These are phyloP conservation scores for Turnera subulata DNA, from an alignment of 345 rosid species.

Conservation along the genomic window DNA sequence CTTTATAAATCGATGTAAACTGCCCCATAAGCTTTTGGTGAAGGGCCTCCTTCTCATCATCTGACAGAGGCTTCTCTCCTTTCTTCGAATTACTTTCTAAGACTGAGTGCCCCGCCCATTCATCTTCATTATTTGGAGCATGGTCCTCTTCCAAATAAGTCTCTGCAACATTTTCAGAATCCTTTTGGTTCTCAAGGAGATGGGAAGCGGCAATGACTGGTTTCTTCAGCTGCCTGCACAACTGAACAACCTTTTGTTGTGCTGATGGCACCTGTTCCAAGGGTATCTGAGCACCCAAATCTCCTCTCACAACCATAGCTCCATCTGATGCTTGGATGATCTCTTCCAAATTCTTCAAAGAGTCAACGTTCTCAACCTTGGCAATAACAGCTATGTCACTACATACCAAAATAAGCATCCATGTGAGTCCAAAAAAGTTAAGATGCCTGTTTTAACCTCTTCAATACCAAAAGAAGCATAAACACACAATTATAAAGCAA, in stretches of 20 bases:
- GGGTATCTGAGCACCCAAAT: conserved; percentile 97
- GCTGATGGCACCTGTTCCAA: conserved; percentile 98
- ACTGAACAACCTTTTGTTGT: conserved; percentile 78
- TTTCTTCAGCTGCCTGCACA: conserved; percentile 84
- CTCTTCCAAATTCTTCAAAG: conserved; percentile 83
- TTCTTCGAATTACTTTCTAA: no score
- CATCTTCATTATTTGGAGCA: no score
- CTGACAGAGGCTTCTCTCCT: no score
- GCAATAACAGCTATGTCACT: conserved; percentile 92
- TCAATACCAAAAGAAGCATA: neutral
- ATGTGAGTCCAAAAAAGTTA: conserved; percentile 6
- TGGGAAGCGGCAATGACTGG: conserved; percentile 98
- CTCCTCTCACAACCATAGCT: conserved; percentile 99
- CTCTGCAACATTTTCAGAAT: no score
- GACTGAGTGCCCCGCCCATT: no score
- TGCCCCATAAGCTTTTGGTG: no score
- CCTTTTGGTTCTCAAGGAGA: conserved; percentile 84
- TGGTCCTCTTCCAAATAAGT: no score
- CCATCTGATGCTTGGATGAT: conserved; percentile 92
- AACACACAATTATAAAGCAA: no score
- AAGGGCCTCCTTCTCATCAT: no score
- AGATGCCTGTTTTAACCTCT: neutral
- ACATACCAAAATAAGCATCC: conserved; percentile 15
- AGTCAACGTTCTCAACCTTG: conserved; percentile 92
- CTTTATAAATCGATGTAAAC: no score